Base-by-base conservation (phyloP, 768 basidiomycete species). In the Boletus rubropictus region DNA sequence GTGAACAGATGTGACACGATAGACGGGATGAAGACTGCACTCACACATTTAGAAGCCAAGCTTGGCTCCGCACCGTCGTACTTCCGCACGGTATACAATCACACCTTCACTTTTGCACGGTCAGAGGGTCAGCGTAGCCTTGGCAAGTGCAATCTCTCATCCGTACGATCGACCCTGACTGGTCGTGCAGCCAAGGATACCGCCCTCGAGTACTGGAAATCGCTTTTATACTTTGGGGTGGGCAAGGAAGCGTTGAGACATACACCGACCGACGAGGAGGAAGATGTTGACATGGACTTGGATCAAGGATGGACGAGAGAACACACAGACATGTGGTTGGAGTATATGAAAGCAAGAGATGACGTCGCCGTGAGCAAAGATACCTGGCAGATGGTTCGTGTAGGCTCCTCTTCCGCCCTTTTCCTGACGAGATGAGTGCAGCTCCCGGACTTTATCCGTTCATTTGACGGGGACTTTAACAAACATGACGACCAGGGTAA, bases 361-460 rank as follows among this genome's bases (percentile, higher is more conserved):
- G 72, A 72, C 18, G 86, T 85, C 60, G 89, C 88, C 5, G 76
- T 94, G 27, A 91, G 87, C 69, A 89, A 86, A 68, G 90, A 91
- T 68, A 88, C 86, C 15, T 92, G 89, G 90, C 66, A 74, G 42
- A 91, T 92, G 89, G 89, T 87, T 40, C 35, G 81, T 50, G 18
- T 17, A 3, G 28, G 68, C 39, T 31, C 24, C 42, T 29, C 29
- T 39, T 22, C 32, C 27, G 25, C 39, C 14, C 38, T 41, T 14
- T 7, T 17, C 39, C 50, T 56, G 44, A 57, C 36, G 18, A 31
- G 29, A 14, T 6, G 45, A 47, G 4, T 48, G 35, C 60, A 91
- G 89, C 87, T 93, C 57, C 69, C 83, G 39, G 86, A 86, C 55
- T 92, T 91, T 55, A 70, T 89, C 40, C 81, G 82, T 46, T 75